Conservation (phyloP, 441 rosid genomes). For the Bocquillonia castaneifolia region DNA sequence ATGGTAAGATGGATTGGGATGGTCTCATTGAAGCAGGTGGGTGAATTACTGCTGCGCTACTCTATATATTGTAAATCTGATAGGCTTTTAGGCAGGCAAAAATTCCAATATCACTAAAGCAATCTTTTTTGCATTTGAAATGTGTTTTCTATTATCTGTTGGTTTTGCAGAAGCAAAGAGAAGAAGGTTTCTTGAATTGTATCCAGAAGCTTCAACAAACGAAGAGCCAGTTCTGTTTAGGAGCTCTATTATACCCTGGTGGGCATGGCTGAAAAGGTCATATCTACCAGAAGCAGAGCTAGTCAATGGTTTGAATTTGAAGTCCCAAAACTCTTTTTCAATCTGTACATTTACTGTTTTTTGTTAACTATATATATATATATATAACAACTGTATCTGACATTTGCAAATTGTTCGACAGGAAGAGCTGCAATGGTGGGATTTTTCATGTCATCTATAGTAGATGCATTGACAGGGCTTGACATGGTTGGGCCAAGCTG, state of each 20-base stretch:
- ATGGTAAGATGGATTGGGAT: conserved; percentile 51
- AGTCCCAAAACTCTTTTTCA: background rate
- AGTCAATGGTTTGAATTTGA: conserved; percentile 31
- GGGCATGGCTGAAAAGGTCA: conserved; percentile 50
- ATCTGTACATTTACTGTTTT: background rate
- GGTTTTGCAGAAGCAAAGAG: conserved; percentile 49
- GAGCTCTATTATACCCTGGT: conserved; percentile 53
- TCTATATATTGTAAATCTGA: background rate
- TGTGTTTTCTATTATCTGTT: background rate
- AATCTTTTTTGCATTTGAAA: background rate
- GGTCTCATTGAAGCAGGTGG: conserved; percentile 40
- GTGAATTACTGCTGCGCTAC: background rate
- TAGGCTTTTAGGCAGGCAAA: background rate
- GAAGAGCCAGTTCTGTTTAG: conserved; percentile 48
- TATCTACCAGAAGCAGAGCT: conserved; percentile 54
- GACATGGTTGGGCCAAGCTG: conserved; percentile 45
- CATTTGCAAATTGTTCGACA: background rate
- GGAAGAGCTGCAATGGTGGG: conserved; percentile 65
- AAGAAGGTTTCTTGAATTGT: conserved; percentile 45
- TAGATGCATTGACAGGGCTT: conserved; percentile 44
- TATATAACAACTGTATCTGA: background rate
- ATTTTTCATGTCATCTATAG: conserved; percentile 41
- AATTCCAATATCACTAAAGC: background rate
- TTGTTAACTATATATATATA: background rate
- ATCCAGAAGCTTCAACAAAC: conserved; percentile 43